phyloP scores from a whole-genome alignment of 2,329 filamentous ascomycete genomes.

The Cytospora chrysosperma region DNA sequence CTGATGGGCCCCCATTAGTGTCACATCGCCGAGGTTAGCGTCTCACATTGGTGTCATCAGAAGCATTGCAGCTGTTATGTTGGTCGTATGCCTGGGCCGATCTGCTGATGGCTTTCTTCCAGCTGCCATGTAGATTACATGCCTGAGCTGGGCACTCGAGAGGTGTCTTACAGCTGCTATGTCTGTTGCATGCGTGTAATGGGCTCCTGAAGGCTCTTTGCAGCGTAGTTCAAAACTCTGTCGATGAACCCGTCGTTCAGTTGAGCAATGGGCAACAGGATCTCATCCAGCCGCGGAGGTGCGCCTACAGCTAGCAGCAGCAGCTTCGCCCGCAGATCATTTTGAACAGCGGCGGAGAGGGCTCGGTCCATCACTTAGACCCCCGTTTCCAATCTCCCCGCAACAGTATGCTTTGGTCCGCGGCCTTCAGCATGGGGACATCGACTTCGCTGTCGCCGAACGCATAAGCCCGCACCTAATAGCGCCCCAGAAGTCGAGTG shows the following conservation, averaged over 20 bases:
- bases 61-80: constrained; percentile 44
- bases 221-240: constrained; percentile 22
- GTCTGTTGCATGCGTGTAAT: too few species aligned
- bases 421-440: constrained; percentile 30
- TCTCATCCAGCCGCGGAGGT: constrained; percentile 42
- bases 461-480: neutral
- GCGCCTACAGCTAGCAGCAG: constrained; percentile 42
- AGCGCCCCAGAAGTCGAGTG: neutral
- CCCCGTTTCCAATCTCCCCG: too few species aligned
- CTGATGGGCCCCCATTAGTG: constrained; percentile 48
- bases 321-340: constrained; percentile 45
- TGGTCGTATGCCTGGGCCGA: neutral
- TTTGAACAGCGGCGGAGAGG: constrained; percentile 43
- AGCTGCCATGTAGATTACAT: too few species aligned
- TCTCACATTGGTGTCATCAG: constrained; percentile 56
- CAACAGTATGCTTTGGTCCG: too few species aligned
- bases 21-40: constrained; percentile 43
- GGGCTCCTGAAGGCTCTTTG: neutral
- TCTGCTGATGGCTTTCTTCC: too few species aligned
- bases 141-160: too few species aligned
- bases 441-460: constrained; percentile 13
- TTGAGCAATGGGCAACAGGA: constrained; percentile 41
- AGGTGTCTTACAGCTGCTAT: too few species aligned
- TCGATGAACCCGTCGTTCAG: constrained; percentile 33
- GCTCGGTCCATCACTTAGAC: constrained; percentile 52